Evolutionary conservation across 768 basidiomycete genomes (phyloP), one percentile per base, ranked within the genome.

Genomic region (Nidula microcarpa): DNA sequence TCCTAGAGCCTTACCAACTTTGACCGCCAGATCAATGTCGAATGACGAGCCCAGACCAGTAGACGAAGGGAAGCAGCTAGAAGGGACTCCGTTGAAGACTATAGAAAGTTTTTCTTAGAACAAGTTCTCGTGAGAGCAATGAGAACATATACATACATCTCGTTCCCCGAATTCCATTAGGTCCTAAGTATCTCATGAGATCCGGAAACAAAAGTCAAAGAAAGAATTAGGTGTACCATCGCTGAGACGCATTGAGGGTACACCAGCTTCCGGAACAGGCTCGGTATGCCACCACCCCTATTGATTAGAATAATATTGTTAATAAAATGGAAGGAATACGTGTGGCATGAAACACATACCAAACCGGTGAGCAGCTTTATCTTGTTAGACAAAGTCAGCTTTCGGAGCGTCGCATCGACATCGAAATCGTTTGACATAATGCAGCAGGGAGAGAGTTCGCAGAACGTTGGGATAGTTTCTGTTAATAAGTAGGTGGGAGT

Each of bases 11-110:
- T 74, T 63, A 8, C 81, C 82, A 16, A 84, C 70, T 37, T 70
- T 58, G 13, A 55, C 55, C 10, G 77, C 75, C 6, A 84, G 74
- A 4, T 76, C 75, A 3, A 77, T 57, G 52, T 84, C 82, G 57
- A 82, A 84, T 0, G 81, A 78, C 6, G 81, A 76, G 5, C 76
- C 82, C 4, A 85, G 60, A 8, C 78, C 82, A 3, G 81, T 83
- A 6, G 79, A 80, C 2, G 75, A 75, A 0, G 82, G 82, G 64
- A 84, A 82, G 56, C 81, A 84, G 51, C 75, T 80, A 1, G 81
- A 71, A 0, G 80, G 78, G 7, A 77, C 74, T 35, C 80, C 78
- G 54, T 82, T 81, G 68, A 81, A 81, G 65, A 80, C 77, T 79
- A 50, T 14, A 37, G 6, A 46, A 11, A 10, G 49, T 16, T 17